phyloP scores from a whole-genome alignment of 2,329 filamentous ascomycete species.

The Penicillium oxalicum region DNA sequence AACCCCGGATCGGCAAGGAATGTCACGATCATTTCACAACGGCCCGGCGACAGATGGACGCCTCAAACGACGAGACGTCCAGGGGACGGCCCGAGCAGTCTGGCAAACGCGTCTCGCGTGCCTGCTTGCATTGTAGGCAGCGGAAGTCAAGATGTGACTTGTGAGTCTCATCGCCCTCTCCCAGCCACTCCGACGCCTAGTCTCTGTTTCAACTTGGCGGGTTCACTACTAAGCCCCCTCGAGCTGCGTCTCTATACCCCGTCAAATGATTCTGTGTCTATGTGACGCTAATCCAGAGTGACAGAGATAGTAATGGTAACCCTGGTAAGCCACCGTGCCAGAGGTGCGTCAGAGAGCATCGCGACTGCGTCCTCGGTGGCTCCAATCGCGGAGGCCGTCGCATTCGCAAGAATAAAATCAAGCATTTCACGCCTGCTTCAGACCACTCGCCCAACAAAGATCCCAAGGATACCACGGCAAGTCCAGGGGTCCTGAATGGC shows the following conservation, averaged over 20 bases:
- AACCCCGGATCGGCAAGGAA: slow-evolving; percentile 2
- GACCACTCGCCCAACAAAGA: slow-evolving; percentile 22
- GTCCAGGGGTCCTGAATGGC: slow-evolving; percentile 24
- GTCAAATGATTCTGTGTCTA: slow-evolving; percentile 8
- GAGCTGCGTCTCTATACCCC: not conserved
- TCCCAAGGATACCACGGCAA: slow-evolving; percentile 20
- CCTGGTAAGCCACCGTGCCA: slow-evolving; percentile 51
- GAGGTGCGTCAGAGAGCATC: slow-evolving; percentile 52
- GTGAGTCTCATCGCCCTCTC: slow-evolving; percentile 33
- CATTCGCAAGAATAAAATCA: slow-evolving; percentile 49
- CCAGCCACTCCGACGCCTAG: not conserved
- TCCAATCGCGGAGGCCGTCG: slow-evolving; percentile 56
- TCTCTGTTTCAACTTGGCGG: no score
- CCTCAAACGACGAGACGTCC: slow-evolving; percentile 8
- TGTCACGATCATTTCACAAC: slow-evolving; percentile 6
- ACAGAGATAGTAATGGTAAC: slow-evolving; percentile 43
- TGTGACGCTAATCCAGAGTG: slow-evolving; percentile 13
- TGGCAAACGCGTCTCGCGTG: slow-evolving; percentile 44
- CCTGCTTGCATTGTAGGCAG: slow-evolving; percentile 45
- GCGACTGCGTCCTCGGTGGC: slow-evolving; percentile 54
- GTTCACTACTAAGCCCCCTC: not conserved
- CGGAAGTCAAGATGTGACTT: slow-evolving; percentile 49
- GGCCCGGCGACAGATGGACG: slow-evolving; percentile 14
- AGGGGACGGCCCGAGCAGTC: slow-evolving; percentile 24
- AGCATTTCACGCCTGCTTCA: slow-evolving; percentile 27